Evolutionary conservation across 1,284 basidiomycete species (phyloP).

Genomic region (Takashimella koratensis): DNA sequence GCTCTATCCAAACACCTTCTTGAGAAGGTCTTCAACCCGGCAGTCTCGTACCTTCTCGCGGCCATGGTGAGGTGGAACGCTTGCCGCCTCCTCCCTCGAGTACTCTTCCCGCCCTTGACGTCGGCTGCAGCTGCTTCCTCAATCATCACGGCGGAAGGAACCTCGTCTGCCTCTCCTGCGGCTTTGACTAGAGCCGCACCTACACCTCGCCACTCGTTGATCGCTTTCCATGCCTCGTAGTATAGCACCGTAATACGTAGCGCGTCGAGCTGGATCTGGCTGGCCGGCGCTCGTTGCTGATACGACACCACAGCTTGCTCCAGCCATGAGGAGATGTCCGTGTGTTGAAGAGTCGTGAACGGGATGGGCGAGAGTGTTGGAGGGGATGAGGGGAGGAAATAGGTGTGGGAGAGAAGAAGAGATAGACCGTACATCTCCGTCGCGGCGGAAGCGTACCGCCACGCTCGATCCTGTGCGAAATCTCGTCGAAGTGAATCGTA

Average conservation of each 20-base stretch:
- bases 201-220: conserved; percentile 45
- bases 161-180: conserved; percentile 52
- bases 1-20: conserved; percentile 49
- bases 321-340: conserved; percentile 46
- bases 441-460: conserved; percentile 46
- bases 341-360: conserved; percentile 43
- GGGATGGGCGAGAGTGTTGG: conserved; percentile 17
- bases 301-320: conserved; percentile 46
- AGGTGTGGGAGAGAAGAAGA: conserved; percentile 36
- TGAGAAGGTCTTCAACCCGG: conserved; percentile 52
- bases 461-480: conserved; percentile 47
- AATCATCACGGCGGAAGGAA: conserved; percentile 53
- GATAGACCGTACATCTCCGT: conserved; percentile 51
- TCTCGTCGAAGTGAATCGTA: conserved; percentile 86
- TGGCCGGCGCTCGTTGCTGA: conserved; percentile 21
- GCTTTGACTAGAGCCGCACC: conserved; percentile 40
- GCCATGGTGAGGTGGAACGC: conserved; percentile 53
- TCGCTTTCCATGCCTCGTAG: conserved; percentile 47
- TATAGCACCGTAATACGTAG: conserved; percentile 48
- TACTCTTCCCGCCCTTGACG: conserved; percentile 38
- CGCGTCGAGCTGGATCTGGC: conserved; percentile 46
- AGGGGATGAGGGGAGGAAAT: conserved; percentile 41
- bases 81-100: conserved; percentile 42
- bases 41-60: conserved; percentile 54
- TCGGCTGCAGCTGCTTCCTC: conserved; percentile 54